Evolutionary conservation across 208 protist species (phyloP), one percentile per base, ranked within the genome.

Genomic region (Wallacemonas sp.): DNA sequence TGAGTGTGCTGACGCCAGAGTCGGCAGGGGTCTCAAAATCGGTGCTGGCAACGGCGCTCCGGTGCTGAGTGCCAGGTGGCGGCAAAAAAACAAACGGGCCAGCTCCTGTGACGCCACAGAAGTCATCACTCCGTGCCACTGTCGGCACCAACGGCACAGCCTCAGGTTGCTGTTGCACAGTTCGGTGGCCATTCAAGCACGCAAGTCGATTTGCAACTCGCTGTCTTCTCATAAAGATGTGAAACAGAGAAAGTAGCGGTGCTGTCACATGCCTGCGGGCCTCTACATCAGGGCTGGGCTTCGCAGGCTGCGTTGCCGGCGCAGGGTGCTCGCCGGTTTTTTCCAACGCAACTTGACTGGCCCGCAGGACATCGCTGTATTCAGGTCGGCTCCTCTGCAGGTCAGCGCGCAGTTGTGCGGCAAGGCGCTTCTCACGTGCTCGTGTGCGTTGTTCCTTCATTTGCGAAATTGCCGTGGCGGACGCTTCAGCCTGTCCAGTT

Each of bases 161-260:
- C 32, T 57, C 50, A 4, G 24, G 30, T 37, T 57, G 12, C 30
- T 19, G 33, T 26, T 32, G 36, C 12, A 0, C 3, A 12, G 17
- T 38, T 1, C 37, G 27, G 17, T 55, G 19, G 12, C 12, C 42
- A 3, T 32, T 27, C 22, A 65, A n/a, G 15, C 24, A 65, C 3
- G 32, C 21, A 22, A 81, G 58, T 0, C 71, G 62, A 24, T 45
- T 48, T 3, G 64, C 30, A 0, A 81, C 45, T 0, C 76, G 60
- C 29, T 62, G 65, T n/a, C 76, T 55, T 4, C 66, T 22, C 0
- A 75, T 66, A 0, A 74, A 46, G n/a, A 81, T 74, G 21, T 54
- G 61, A 27, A 81, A 54, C 6, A 81, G 48, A 19, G 63, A 73
- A 26, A 68, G 55, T 0, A 81, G 27, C n/a, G 76, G 71, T 2